Base-by-base conservation (phyloP, 169 alveolate species). In the Plasmodium adleri region DNA sequence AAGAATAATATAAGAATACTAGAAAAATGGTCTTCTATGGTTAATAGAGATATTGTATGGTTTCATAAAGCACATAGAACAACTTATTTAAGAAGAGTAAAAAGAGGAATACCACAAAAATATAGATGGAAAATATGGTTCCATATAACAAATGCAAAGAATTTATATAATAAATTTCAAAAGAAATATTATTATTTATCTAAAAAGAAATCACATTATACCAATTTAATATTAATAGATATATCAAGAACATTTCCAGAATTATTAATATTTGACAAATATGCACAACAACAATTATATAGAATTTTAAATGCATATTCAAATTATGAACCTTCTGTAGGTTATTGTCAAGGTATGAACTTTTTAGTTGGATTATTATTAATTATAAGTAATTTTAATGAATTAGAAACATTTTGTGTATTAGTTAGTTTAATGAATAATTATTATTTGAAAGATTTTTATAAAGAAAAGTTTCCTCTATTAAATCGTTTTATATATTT, bases 311-410 rank as follows among this genome's bases (percentile, higher is more conserved):
- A 94, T 86, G 95, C 97, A 6, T 93, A 94, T 49, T 89, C 97
- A 4, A 83, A 88, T 50, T 94, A 87, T 20, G 96, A 94, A 58
- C 87, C 93, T 15, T 88, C 95, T 45, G 93, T 95, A 15, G 96
- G 96, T 26, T 96, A 96, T 76, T 95, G 96, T 45, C 96, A 96
- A 94, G 98, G 98, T 20, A 95, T 95, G 97, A 96, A 96, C 86
- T 96, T 93, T 86, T 59, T 96, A 4, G 98, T 97, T 1, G 96
- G 96, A 0, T 75, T 96, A 12, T 62, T 96, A 39, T 68, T 96
- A 22, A 94, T 94, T 66, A 76, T 76, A 39, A 88, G 93, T 92
- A 54, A 88, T 88, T 83, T 93, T 66, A 88, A 90, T 63, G 88
- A 90, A 72, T 66, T 88, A 13, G 87, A 95, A 88, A 94, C 96